Percentiles rank a stretch among this genome's conserved stretches.
phyloP scores from a whole-genome alignment of 495 filamentous ascomycete genomes.

The Penicillium pancosmium region DNA sequence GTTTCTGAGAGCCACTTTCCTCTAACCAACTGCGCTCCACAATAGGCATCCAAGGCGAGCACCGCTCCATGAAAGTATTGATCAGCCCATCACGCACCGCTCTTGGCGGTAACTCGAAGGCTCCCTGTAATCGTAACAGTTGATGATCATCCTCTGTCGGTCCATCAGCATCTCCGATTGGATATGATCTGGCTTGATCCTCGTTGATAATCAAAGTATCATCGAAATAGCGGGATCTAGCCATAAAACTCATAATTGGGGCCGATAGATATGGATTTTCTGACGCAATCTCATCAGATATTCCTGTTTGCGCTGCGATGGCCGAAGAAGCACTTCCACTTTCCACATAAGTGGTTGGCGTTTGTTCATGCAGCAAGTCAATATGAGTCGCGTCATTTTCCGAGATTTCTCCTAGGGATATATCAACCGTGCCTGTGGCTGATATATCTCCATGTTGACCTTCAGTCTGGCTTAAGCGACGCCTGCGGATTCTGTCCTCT shows the following conservation, averaged over 20 bases:
- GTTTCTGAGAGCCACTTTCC: conserved; percentile 19
- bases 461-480: conserved; percentile 5
- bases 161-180: conserved; percentile 19
- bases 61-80: conserved; percentile 31
- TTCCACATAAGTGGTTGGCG: background rate
- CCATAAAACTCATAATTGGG: conserved; percentile 23
- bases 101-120: conserved; percentile 29
- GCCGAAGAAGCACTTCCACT: conserved; percentile 4
- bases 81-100: conserved; percentile 28
- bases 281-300: background rate
- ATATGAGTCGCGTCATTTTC: background rate
- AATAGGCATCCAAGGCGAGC: conserved; percentile 33
- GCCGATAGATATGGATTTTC: conserved; percentile 26
- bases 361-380: background rate
- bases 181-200: conserved; percentile 21
- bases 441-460: background rate
- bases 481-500: conserved; percentile 5
- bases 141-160: conserved; percentile 29
- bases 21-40: conserved; percentile 30
- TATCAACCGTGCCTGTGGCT: background rate
- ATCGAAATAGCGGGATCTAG: conserved; percentile 28
- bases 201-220: conserved; percentile 25
- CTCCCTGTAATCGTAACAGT: conserved; percentile 27
- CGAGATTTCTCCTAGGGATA: background rate
- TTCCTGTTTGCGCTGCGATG: background rate